Evolutionary conservation across 2,329 filamentous ascomycete species (phyloP).

Genomic region (Fusarium sacchari): DNA sequence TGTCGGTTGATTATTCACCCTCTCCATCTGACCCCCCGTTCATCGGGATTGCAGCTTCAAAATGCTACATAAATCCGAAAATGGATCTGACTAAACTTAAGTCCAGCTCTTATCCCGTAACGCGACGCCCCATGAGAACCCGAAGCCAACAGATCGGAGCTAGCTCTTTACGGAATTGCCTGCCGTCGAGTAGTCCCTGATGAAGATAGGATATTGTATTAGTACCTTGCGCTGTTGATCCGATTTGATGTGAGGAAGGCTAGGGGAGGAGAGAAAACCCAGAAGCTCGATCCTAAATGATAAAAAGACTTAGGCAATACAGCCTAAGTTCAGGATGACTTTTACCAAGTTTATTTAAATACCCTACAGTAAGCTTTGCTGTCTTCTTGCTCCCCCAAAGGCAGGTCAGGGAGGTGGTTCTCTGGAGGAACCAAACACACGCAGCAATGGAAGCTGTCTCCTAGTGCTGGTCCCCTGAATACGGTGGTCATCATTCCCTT

Average conservation of each 20-base stretch:
- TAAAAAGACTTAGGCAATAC: no score
- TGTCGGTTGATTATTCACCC: background rate
- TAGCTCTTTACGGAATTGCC: background rate
- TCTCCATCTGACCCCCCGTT: background rate
- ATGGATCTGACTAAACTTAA: background rate
- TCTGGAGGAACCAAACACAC: background rate
- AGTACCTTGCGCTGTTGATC: background rate
- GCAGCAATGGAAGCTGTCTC: background rate
- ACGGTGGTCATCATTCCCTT: background rate
- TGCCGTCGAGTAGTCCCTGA: background rate
- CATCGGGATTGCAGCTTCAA: conserved; percentile 13
- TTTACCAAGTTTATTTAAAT: no score
- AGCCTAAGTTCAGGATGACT: no score
- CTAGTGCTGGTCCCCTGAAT: background rate
- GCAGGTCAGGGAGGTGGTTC: background rate
- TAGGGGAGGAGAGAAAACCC: no score
- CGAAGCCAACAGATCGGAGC: background rate
- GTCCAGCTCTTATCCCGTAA: background rate
- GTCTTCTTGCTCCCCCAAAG: no score
- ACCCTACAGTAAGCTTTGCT: no score
- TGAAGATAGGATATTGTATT: background rate
- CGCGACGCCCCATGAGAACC: background rate
- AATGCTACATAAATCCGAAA: conserved; percentile 5
- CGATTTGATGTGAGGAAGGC: background rate
- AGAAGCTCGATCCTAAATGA: no score